Evolutionary conservation across 129 eudicot species (phyloP).

Genomic region (Kitagawia praeruptora): DNA sequence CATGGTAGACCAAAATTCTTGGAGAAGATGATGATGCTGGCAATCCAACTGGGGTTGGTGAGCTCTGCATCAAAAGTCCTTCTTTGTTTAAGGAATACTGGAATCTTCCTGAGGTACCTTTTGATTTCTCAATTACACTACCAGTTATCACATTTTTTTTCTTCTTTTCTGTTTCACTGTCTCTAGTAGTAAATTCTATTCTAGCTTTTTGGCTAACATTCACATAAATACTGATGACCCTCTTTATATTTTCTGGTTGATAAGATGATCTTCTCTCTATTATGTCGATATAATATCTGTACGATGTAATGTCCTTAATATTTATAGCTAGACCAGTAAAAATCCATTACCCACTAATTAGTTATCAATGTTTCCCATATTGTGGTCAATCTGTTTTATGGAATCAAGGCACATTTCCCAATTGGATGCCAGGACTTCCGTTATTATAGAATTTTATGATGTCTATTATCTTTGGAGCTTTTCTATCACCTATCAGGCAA

Average conservation of each 20-base stretch:
- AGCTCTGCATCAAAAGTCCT: slow-evolving; percentile 93
- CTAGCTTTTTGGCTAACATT: too few relatives aligned
- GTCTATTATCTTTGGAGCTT: background rate
- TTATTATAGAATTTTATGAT: background rate
- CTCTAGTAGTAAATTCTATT: background rate
- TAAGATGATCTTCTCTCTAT: background rate
- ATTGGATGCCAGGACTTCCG: background rate
- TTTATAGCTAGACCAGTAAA: background rate
- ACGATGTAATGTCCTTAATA: background rate
- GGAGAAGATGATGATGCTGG: slow-evolving; percentile 46
- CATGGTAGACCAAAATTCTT: slow-evolving; percentile 67
- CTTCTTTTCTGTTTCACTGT: background rate
- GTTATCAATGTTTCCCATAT: background rate
- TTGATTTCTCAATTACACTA: background rate
- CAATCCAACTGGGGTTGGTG: slow-evolving; percentile 54
- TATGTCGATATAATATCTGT: background rate
- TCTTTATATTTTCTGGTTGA: background rate
- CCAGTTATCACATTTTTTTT: background rate
- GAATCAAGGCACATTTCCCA: background rate
- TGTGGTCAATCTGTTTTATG: background rate
- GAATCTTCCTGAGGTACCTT: slow-evolving; percentile 79
- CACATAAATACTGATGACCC: background rate
- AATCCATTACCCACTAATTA: background rate
- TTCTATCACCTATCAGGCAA: background rate
- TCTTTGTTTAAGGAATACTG: slow-evolving; percentile 89